A percentile compares a stretch with the other conserved stretches of the same genome.
phyloP scores from a whole-genome alignment of 225 moss, liverwort and hornwort genomes.

The Thuidium tamariscinum region DNA sequence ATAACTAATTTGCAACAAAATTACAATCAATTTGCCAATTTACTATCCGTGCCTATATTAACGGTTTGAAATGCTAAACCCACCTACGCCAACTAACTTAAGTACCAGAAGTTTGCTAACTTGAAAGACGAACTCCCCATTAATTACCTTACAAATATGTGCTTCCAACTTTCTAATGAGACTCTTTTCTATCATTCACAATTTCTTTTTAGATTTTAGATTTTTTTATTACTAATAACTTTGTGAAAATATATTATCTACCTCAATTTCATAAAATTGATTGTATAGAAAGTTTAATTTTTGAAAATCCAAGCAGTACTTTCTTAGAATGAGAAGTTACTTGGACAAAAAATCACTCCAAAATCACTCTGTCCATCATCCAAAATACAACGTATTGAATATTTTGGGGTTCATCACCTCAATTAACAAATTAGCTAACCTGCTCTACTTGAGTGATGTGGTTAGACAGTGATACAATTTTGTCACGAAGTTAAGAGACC shows the following conservation, averaged over 20 bases:
- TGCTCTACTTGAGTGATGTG: neutral
- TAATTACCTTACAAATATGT: neutral
- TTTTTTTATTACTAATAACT: neutral
- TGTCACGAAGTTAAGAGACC: neutral
- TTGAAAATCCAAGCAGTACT: no score
- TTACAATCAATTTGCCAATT: neutral
- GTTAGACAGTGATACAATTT: neutral
- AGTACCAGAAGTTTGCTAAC: neutral
- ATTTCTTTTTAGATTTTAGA: neutral
- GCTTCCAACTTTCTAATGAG: neutral
- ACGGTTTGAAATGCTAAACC: neutral
- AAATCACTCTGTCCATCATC: neutral
- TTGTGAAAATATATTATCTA: neutral
- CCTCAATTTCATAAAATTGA: neutral
- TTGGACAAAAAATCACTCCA: neutral
- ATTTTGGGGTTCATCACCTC: neutral
- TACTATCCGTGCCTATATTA: fast-evolving
- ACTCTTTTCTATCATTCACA: neutral
- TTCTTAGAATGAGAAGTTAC: neutral
- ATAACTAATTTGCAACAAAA: neutral
- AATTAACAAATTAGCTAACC: neutral
- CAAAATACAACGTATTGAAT: neutral
- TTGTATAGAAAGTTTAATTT: neutral
- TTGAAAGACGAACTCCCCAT: neutral
- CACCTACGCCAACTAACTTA: neutral